A percentile compares a stretch with the other conserved stretches of the same genome.
These are phyloP conservation scores for Xanthoparmelia taractica DNA, from an alignment of 495 filamentous ascomycete species.

Conservation along the genomic window DNA sequence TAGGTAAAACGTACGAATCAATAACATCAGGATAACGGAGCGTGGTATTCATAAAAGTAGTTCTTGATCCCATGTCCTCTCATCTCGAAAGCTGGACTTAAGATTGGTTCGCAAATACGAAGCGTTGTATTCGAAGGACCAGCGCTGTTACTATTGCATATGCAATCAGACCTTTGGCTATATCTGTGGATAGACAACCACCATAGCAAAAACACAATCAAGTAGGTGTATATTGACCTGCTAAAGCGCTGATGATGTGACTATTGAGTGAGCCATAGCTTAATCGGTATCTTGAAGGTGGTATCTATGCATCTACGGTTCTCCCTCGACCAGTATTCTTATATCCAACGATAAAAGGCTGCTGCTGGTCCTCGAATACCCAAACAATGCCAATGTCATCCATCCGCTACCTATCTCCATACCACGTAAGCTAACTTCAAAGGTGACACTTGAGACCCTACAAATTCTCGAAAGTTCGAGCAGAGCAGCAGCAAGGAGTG, in stretches of 20 bases:
- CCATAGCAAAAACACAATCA: background rate
- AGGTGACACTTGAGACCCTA: background rate
- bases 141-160: background rate
- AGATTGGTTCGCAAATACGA: background rate
- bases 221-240: background rate
- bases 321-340: background rate
- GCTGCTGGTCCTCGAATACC: background rate
- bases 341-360: background rate
- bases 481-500: background rate
- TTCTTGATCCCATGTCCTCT: background rate
- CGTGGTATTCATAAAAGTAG: background rate
- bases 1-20: slow-evolving; percentile 16
- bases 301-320: background rate
- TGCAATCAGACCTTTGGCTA: background rate
- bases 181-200: background rate
- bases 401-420: background rate
- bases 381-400: background rate
- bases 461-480: background rate
- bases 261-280: background rate
- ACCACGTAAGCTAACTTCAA: background rate
- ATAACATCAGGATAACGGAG: background rate
- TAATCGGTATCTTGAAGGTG: too few relatives aligned
- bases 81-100: background rate
- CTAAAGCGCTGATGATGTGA: background rate
- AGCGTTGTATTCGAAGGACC: background rate